Conservation (phyloP, 495 filamentous ascomycete genomes). For the Xanthoparmelia taractica region DNA sequence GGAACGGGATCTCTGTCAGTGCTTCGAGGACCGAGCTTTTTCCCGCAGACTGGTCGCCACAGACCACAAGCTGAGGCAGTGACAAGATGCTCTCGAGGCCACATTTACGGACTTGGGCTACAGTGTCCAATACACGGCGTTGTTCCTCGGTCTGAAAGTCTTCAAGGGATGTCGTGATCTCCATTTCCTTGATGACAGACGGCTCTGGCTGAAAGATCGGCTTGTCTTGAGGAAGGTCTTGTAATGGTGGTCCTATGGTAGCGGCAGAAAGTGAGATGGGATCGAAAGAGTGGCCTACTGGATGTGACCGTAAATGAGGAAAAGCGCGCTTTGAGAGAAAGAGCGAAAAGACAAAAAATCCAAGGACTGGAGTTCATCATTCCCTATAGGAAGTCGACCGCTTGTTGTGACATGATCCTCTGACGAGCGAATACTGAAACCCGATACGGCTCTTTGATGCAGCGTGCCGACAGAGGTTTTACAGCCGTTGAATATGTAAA, state of each 20-base stretch:
- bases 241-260: neutral
- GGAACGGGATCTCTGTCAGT: slow-evolving; percentile 62
- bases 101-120: slow-evolving; percentile 31
- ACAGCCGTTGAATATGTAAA: neutral
- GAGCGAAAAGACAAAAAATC: neutral
- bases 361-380: neutral
- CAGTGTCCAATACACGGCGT: slow-evolving; percentile 29
- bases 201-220: neutral
- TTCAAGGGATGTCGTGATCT: slow-evolving; percentile 12
- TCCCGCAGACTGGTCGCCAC: slow-evolving; percentile 62
- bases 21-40: slow-evolving; percentile 72
- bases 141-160: slow-evolving; percentile 27
- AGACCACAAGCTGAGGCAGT: slow-evolving; percentile 66
- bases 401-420: neutral
- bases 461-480: neutral
- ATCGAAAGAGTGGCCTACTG: neutral
- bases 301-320: neutral
- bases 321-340: neutral
- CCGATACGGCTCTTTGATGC: neutral
- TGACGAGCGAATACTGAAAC: neutral
- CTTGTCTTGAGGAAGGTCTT: neutral
- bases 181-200: slow-evolving; percentile 7
- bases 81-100: slow-evolving; percentile 26
- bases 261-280: neutral
- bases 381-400: neutral